Evolutionary conservation across 345 rosid species (phyloP), one percentile per base, ranked within the genome.

Genomic region (Ricinus communis): DNA sequence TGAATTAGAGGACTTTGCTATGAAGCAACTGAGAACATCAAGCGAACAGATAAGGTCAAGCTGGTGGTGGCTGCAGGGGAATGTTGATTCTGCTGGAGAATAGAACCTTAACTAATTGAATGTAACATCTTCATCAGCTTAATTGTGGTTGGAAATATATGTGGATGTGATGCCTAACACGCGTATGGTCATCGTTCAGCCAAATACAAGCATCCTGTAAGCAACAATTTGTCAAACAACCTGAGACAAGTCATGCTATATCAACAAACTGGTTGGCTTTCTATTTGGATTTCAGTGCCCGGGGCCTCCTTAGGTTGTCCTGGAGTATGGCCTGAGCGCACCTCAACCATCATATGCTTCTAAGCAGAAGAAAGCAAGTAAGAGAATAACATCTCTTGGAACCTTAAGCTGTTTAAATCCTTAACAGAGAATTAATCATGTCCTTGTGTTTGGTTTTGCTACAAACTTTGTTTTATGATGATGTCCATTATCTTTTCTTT

Each of bases 21-120:
- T 41, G 21, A 56, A 36, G 54, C 74, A 52, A 61, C 64, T 31
- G 15, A 64, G 62, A 72, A 38, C 49, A 72, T 64, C 66, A 64
- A 47, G 75, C 82, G 71, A 73, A 67, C 53, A 68, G 55, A 77
- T 52, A 71, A 33, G 38, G 79, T 78, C 77, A 73, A 71, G 71
- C 65, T 59, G 45, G 71, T 68, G 27, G 22, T 41, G 79, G 61
- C 22, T 69, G 36, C 16, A 14, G 67, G 43, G 46, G 65, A 33
- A 28, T 71, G 70, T 38, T 66, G 71, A 30, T 69, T 56, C 66
- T 55, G 53, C 16, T 8, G 19, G 41, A 41, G 54, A 68, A 70
- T 52, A 52, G 74, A 52, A 55, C 31, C 36, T 58, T 58, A 61
- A 36, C 31, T 65, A 33, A 27, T 33, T n/a, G n/a, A n/a, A 22